Conservation (phyloP, 768 basidiomycete genomes). For the Xerocomus brunneocitrinus region DNA sequence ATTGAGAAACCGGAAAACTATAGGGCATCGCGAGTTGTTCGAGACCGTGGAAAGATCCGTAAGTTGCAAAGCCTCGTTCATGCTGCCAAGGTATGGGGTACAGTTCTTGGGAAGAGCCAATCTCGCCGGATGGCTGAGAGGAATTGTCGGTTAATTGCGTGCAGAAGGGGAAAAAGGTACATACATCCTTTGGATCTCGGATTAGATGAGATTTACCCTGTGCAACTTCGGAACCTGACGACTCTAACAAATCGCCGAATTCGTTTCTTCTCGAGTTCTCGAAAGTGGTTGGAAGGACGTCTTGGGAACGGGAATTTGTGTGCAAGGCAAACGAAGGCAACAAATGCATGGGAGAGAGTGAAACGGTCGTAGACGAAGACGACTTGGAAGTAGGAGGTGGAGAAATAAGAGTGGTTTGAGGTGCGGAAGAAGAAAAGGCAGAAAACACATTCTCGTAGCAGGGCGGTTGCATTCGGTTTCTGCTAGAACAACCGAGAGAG, state of each 20-base stretch:
- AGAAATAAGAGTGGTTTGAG: conserved; percentile 1
- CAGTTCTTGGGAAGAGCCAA: conserved; percentile 12
- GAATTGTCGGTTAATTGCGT: conserved; percentile 1
- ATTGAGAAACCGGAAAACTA: neutral
- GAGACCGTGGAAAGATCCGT: neutral
- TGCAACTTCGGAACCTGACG: conserved; percentile 17
- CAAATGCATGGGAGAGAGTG: conserved; percentile 10
- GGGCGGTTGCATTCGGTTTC: conserved; percentile 21
- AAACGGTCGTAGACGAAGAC: conserved; percentile 4
- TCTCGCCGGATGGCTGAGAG: conserved; percentile 26
- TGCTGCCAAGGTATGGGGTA: neutral
- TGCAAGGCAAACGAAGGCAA: conserved; percentile 15
- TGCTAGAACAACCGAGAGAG: conserved; percentile 32
- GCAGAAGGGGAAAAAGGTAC: neutral
- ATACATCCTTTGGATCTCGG: conserved; percentile 30
- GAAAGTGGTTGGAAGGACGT: neutral
- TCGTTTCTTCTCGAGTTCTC: conserved; percentile 15
- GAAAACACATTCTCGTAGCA: conserved; percentile 15
- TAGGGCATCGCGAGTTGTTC: conserved; percentile 1
- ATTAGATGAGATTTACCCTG: conserved; percentile 19
- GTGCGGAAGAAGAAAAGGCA: conserved; percentile 6
- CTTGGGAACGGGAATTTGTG: neutral
- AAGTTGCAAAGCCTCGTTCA: neutral
- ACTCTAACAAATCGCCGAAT: conserved; percentile 15
- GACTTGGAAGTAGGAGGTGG: neutral